Evolutionary conservation across 140 eudicot species (phyloP), one percentile per base, ranked within the genome.

Genomic region (Senecio squalidus): DNA sequence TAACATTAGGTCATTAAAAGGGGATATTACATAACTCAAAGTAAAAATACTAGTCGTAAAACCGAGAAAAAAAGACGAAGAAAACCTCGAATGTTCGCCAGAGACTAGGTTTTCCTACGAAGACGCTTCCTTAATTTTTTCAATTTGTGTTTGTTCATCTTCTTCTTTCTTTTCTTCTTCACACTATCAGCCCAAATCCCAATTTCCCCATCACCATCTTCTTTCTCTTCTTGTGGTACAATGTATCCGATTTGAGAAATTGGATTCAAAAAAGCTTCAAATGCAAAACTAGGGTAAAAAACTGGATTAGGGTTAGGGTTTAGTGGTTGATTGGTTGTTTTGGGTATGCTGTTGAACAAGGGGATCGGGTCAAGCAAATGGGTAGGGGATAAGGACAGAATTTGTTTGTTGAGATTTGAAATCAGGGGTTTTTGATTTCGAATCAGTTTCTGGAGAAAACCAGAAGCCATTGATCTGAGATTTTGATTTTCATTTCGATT

Each of bases 121-220:
- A 82, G 84, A 3, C 95, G 82, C 85, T 83, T 90, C 72, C 97
- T 76, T 9, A 90, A 77, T 84, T 90, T 90, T 88, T 70, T 90
- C 67, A 85, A 65, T 70, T 90, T 90, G 60, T 90, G 97, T 74
- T 90, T 90, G 66, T 90, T 90, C 97, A 90, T 90, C 88, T 85
- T 90, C 85, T 68, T 80, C 84, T 90, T 90, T 46, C 97, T 72
- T 79, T 90, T 90, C 83, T 80, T 90, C 88, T 90, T 90, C 73
- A 86, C 95, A 67, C 97, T 90, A 57, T 90, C 97, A 40, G 94
- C 97, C 82, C 88, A 78, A 23, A 90, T 78, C 58, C n/a, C 27
- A 28, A 24, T 50, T 25, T 86, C 53, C 64, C 68, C 75, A 24
- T 25, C 71, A n/a, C 49, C 61, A 0, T 49, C 33, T 58, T 36